A percentile compares a stretch with the other conserved stretches of the same genome.
Conservation (phyloP, 495 filamentous ascomycete species). For the Xylaria grammica region DNA sequence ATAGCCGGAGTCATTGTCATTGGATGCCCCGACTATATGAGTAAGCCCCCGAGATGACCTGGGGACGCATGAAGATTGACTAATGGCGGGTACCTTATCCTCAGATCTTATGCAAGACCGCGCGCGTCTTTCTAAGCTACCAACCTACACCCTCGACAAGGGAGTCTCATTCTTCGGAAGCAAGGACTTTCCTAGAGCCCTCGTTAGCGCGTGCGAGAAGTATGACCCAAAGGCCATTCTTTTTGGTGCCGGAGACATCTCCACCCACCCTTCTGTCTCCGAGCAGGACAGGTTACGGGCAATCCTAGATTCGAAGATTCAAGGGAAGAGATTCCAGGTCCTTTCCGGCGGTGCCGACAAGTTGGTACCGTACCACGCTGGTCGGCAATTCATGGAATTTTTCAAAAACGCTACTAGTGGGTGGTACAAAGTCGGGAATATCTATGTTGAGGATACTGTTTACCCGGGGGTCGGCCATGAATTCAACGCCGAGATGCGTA, state of each 20-base stretch:
- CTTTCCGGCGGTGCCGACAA: slow-evolving; percentile 80
- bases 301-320: slow-evolving; percentile 58
- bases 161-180: slow-evolving; percentile 75
- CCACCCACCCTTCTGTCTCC: slow-evolving; percentile 9
- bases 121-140: slow-evolving; percentile 71
- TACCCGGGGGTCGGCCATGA: slow-evolving; percentile 76
- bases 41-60: slow-evolving; percentile 40
- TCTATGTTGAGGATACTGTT: slow-evolving; percentile 73
- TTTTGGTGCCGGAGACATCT: slow-evolving; percentile 56
- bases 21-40: slow-evolving; percentile 86
- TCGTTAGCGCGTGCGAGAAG: slow-evolving; percentile 65
- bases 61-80: slow-evolving; percentile 7
- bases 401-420: slow-evolving; percentile 64
- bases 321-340: slow-evolving; percentile 77
- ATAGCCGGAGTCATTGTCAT: slow-evolving; percentile 78
- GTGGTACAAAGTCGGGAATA: slow-evolving; percentile 63
- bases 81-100: neutral
- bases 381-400: slow-evolving; percentile 71
- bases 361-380: slow-evolving; percentile 78
- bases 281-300: slow-evolving; percentile 49
- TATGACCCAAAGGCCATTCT: slow-evolving; percentile 74
- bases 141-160: slow-evolving; percentile 57
- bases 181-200: slow-evolving; percentile 70
- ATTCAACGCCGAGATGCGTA: slow-evolving; percentile 73
- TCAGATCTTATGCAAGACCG: slow-evolving; percentile 74